Evolutionary conservation across 2,329 filamentous ascomycete species (phyloP).

Genomic region (Aspergillus flavus): DNA sequence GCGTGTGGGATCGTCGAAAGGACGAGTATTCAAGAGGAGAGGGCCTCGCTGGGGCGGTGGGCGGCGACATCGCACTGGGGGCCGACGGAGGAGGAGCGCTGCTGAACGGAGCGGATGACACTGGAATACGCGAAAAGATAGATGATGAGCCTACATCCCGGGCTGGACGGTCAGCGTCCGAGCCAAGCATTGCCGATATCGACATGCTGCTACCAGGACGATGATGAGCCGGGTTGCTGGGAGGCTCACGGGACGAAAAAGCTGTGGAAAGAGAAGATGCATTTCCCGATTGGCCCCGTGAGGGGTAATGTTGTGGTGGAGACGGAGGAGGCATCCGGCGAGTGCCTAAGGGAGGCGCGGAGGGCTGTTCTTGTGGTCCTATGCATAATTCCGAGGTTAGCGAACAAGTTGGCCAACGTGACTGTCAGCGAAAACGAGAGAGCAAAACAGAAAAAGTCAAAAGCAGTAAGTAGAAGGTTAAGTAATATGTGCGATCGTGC

Average conservation of each 20-base stretch:
- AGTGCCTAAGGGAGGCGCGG: conserved; percentile 38
- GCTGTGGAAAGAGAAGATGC: conserved; percentile 43
- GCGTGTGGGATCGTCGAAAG: conserved; percentile 70
- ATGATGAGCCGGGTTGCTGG: conserved; percentile 54
- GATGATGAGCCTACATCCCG: conserved; percentile 50
- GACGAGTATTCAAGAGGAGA: conserved; percentile 62
- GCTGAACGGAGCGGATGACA: conserved; percentile 35
- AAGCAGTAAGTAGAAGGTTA: not conserved
- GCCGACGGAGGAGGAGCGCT: conserved; percentile 36
- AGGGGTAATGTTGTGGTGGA: conserved; percentile 51
- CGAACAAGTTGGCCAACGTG: not conserved
- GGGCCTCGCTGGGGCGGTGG: conserved; percentile 42
- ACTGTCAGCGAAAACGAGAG: not conserved
- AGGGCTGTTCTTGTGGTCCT: conserved; percentile 36
- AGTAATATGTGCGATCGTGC: conserved; percentile 3
- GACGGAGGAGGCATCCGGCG: conserved; percentile 56
- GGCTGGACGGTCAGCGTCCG: conserved; percentile 50
- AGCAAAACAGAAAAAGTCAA: not conserved
- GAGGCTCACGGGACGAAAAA: conserved; percentile 57
- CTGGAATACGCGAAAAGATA: conserved; percentile 51
- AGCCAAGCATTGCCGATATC: conserved; percentile 71
- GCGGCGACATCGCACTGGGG: conserved; percentile 47
- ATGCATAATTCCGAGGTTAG: conserved; percentile 14
- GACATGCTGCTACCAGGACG: conserved; percentile 69
- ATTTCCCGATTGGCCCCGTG: conserved; percentile 44